These are phyloP conservation scores for Penicillium bovifimosum DNA, from an alignment of 495 filamentous ascomycete genomes.

Conservation along the genomic window DNA sequence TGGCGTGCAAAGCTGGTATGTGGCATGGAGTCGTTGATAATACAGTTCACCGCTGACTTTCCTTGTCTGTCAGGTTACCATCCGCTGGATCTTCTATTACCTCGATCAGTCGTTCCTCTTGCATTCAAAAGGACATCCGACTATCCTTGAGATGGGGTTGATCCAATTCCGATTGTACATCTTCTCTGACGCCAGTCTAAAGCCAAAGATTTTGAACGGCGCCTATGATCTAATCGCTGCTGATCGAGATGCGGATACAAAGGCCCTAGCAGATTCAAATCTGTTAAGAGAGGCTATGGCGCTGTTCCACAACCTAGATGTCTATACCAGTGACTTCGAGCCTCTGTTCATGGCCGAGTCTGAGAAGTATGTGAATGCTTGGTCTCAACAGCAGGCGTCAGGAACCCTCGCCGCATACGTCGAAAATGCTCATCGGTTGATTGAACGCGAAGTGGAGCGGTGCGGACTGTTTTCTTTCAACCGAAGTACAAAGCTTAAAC, in stretches of 20 bases:
- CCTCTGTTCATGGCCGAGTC: constrained; percentile 64
- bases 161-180: constrained; percentile 51
- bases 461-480: constrained; percentile 78
- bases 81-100: constrained; percentile 86
- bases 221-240: constrained; percentile 69
- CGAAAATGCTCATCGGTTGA: constrained; percentile 55
- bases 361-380: constrained; percentile 54
- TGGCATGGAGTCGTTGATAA: constrained; percentile 1
- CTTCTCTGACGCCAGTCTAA: constrained; percentile 47
- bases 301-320: constrained; percentile 74
- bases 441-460: constrained; percentile 62
- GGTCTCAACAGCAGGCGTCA: constrained; percentile 56
- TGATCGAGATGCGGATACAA: constrained; percentile 54
- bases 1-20: constrained; percentile 76
- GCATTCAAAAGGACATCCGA: constrained; percentile 48
- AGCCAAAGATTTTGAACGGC: constrained; percentile 57
- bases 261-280: constrained; percentile 35
- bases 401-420: constrained; percentile 67
- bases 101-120: constrained; percentile 86
- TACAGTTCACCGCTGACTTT: constrained; percentile 8
- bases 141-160: constrained; percentile 58
- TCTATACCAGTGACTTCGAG: constrained; percentile 78
- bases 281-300: constrained; percentile 66
- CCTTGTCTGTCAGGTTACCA: constrained; percentile 47
- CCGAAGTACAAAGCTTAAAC: constrained; percentile 67